Base-by-base conservation (phyloP, 306 rosid species). In the Albizia julibrissin region DNA sequence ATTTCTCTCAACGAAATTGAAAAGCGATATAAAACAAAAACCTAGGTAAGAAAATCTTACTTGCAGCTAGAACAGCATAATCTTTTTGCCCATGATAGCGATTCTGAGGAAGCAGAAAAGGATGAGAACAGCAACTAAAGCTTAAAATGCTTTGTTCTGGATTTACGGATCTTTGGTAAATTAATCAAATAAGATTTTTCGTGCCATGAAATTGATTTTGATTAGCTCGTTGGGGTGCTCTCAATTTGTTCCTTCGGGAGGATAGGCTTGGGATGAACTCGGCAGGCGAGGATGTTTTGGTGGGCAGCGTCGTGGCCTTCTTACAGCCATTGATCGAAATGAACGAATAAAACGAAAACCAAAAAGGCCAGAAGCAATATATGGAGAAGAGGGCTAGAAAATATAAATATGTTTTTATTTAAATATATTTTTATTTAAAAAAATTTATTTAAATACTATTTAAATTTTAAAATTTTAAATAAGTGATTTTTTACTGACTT, bases 1-100 rank as follows among this genome's bases (percentile, higher is more conserved):
- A 6, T 86, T 61, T 61, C 78, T 82, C 85, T 69, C 47, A 70
- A 22, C 29, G 83, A 79, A 83, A 80, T 62, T 77, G 42, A 84
- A 52, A 70, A 77, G 19, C 42, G 56, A 80, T 37, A 61, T 61
- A 62, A 18, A 62, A 18, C 40, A 58, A 64, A 62, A 54, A 84
- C 69, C 76, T 69, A 72, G 72, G 40, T 31, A 46, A 11, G 74
- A 76, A 72, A 79, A 27, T 64, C 82, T 72, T 44, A 37, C 72
- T 6, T 66, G 67, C 34, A 58, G 22, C 24, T 49, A 62, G 70
- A 33, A 79, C 42, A 50, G 52, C 13, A 46, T n/a, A 11, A 69
- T 42, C 37, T 29, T 66, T 39, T 15, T 49, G 59, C 76, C 79
- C 81, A 67, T 79, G 73, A 43, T 33, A 75, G 29, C 4, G 7